phyloP scores from a whole-genome alignment of 2,329 filamentous ascomycete genomes.

The Colletotrichum tabaci region DNA sequence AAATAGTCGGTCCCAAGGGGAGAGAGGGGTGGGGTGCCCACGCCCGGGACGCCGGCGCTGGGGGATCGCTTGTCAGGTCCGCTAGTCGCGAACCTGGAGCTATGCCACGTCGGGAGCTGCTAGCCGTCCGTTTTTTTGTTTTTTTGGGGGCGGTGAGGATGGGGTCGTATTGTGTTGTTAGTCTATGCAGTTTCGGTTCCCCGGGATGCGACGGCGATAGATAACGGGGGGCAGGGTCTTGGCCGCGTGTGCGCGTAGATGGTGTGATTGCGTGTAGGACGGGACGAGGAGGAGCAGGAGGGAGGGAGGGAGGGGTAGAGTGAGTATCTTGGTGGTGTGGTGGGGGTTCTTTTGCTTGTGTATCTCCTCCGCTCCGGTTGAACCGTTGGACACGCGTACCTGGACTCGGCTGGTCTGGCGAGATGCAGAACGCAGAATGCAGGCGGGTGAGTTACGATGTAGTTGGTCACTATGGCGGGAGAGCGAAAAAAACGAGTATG shows the following conservation, averaged over 20 bases:
- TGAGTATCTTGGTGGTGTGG: no score
- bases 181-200: not conserved
- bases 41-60: constrained; percentile 16
- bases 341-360: no score
- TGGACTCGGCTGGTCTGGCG: not conserved
- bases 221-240: not conserved
- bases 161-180: not conserved
- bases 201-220: not conserved
- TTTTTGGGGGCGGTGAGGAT: constrained; percentile 5
- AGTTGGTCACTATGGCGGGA: no score
- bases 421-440: not conserved
- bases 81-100: not conserved
- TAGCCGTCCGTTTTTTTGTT: not conserved
- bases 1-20: constrained; percentile 26
- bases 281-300: not conserved
- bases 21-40: not conserved
- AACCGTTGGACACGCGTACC: not conserved
- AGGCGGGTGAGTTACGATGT: no score
- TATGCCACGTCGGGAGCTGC: constrained; percentile 11
- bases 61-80: not conserved
- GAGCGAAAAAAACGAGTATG: no score
- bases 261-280: not conserved
- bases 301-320: not conserved
- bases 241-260: not conserved
- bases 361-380: no score